Percentiles rank a stretch among this genome's conserved stretches.
phyloP scores from a whole-genome alignment of 2,329 filamentous ascomycete genomes.

The Colletotrichum sp. region DNA sequence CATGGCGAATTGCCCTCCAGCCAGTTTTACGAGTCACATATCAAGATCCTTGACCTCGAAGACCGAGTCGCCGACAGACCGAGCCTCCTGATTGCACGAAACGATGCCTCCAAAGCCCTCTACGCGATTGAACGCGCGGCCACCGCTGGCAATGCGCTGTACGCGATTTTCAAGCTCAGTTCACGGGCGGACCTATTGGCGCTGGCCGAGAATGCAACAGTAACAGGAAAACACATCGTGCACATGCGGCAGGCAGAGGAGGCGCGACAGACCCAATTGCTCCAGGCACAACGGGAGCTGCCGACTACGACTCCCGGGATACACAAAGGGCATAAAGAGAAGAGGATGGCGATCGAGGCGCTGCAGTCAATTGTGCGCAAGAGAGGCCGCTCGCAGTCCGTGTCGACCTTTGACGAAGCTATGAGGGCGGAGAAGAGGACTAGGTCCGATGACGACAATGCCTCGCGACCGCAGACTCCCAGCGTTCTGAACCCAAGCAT shows the following conservation, averaged over 20 bases:
- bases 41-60: conserved; percentile 69
- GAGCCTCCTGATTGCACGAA: conserved; percentile 65
- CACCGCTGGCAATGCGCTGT: conserved; percentile 51
- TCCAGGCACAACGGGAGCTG: conserved; percentile 11
- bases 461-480: conserved; percentile 82
- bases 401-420: conserved; percentile 38
- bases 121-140: conserved; percentile 72
- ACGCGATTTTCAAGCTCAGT: conserved; percentile 72
- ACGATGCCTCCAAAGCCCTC: conserved; percentile 56
- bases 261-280: conserved; percentile 3
- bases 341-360: conserved; percentile 65
- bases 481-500: conserved; percentile 43
- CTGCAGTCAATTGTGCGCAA: conserved; percentile 64
- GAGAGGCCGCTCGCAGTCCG: conserved; percentile 49
- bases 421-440: conserved; percentile 18
- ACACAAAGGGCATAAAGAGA: conserved; percentile 58
- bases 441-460: conserved; percentile 13
- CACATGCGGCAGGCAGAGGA: conserved; percentile 29
- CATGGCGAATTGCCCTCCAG: conserved; percentile 56
- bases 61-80: conserved; percentile 59
- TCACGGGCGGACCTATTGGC: conserved; percentile 67
- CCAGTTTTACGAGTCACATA: conserved; percentile 64
- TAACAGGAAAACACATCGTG: conserved; percentile 39
- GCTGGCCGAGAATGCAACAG: conserved; percentile 56
- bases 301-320: conserved; percentile 48